Evolutionary conservation across 2,329 filamentous ascomycete genomes (phyloP).

Genomic region (Aspergillus sp.): DNA sequence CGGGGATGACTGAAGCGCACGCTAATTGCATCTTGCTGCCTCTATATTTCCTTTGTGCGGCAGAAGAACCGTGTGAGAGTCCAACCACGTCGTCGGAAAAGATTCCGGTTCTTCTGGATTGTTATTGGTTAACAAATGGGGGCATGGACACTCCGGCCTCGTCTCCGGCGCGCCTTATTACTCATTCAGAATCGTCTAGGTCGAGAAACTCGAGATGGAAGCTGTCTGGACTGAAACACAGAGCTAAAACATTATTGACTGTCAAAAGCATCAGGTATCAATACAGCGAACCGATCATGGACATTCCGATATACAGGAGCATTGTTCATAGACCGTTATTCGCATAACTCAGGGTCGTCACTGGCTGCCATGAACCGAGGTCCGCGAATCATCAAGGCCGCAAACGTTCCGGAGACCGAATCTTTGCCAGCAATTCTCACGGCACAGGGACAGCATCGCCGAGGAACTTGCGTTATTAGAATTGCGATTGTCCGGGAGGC

Average conservation of each 20-base stretch:
- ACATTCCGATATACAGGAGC: not conserved
- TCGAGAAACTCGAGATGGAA: not conserved
- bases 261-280: not conserved
- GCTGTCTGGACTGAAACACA: not conserved
- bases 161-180: not conserved
- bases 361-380: conserved; percentile 3
- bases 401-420: not conserved
- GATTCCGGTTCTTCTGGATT: not conserved
- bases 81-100: conserved; percentile 1
- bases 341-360: not conserved
- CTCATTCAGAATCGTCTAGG: conserved; percentile 5
- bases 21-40: not conserved
- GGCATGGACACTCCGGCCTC: not conserved
- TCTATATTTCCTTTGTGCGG: not conserved
- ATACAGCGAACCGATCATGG: not conserved
- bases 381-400: not conserved
- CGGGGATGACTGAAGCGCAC: not conserved
- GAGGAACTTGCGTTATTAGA: not conserved
- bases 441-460: not conserved
- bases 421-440: not conserved
- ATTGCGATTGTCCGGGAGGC: conserved; percentile 2
- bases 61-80: not conserved
- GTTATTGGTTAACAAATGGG: conserved; percentile 1
- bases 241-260: not conserved
- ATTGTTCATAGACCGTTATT: not conserved